Base-by-base conservation (phyloP, 176 grass and related monocot species). In the Elymus sibiricus region DNA sequence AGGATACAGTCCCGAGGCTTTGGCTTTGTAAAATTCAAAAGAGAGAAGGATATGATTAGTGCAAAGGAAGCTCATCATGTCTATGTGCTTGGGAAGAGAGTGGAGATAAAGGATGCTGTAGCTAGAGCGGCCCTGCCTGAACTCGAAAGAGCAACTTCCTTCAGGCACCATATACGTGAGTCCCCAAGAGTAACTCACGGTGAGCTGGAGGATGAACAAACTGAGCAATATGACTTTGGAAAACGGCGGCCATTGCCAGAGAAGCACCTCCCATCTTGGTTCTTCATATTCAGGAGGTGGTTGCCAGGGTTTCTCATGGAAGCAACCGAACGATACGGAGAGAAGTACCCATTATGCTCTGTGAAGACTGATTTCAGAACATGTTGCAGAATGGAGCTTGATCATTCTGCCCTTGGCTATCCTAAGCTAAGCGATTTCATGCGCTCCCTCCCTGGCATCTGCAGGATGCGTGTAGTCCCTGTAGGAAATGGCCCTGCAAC, bases 351-450 rank as follows among this genome's bases (percentile, higher is more conserved):
- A 51, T 81, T 93, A 55, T 84, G 88, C 77, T 93, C 88, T 51
- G 78, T 93, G 67, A 93, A 93, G 81, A 79, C 85, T 72, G 88
- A 93, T 87, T 93, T 90, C 56, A 85, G 91, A 81, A 71, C 88
- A 72, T 85, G 37, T 77, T 90, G 91, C 85, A 85, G 91, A 73
- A 93, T 90, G 88, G 88, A 90, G 43, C 91, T 93, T 35, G 88
- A 93, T 84, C 91, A 93, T 58, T 58, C 26, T 13, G 47, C 85
- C 15, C 81, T 93, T 85, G 91, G 88, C 64, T 93, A 90, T 84
- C 91, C 82, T 70, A 90, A 93, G 85, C 88, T 93, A 25, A 93
- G 91, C 12, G 88, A 93, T 15, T 93, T 93, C 79, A 87, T 93
- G 59, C 78, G 85, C 42, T 89, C 91, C 64, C 88, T 93, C 56